Evolutionary conservation across 805 yeast species (phyloP).

Genomic region (Pichia exigua): DNA sequence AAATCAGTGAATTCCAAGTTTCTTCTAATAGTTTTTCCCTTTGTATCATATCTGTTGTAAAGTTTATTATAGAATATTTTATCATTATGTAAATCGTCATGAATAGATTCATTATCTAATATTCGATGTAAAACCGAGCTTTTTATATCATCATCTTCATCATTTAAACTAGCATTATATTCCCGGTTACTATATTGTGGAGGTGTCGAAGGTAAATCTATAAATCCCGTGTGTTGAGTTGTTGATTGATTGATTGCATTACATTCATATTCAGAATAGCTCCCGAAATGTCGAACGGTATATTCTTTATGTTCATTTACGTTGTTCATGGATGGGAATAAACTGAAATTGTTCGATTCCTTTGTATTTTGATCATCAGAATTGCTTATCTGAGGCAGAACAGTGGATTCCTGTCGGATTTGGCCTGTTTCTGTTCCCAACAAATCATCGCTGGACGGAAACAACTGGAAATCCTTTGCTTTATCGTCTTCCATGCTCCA

Average conservation of each 20-base stretch:
- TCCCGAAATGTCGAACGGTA: neutral
- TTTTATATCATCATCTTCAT: conserved; percentile 12
- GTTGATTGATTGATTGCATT: neutral
- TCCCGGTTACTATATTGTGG: neutral
- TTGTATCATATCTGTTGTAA: conserved; percentile 16
- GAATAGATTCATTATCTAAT: conserved; percentile 14
- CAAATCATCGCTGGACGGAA: neutral
- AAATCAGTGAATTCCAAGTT: conserved; percentile 21
- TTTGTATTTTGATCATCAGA: neutral
- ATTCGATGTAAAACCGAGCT: conserved; percentile 20
- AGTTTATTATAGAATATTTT: conserved; percentile 19
- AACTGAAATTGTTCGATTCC: neutral
- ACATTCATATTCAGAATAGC: neutral
- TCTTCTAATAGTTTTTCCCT: neutral
- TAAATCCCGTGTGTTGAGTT: neutral
- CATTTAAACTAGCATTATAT: neutral
- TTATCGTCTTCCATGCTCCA: neutral
- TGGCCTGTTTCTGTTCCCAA: neutral
- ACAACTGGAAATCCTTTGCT: neutral
- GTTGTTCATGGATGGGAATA: neutral
- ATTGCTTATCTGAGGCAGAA: neutral
- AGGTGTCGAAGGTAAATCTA: neutral
- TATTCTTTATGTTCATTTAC: neutral
- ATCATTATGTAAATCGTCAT: conserved; percentile 6
- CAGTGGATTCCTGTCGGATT: neutral